phyloP scores from a whole-genome alignment of 306 rosid species.

The Urtica urens region DNA sequence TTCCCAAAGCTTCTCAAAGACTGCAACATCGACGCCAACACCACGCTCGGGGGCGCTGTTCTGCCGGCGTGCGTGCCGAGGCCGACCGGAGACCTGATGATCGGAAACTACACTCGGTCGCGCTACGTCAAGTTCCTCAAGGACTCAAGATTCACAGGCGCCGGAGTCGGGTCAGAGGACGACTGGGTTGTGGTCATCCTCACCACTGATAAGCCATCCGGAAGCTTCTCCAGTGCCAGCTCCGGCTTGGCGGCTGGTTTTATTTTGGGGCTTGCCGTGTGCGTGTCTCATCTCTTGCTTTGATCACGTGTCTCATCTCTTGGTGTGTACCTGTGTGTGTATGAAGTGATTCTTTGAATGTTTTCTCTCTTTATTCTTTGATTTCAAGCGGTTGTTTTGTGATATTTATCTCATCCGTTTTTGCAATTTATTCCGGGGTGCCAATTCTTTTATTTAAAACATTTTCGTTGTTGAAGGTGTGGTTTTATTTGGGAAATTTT shows the following conservation, averaged over 20 bases:
- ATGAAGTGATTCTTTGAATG: too few relatives aligned
- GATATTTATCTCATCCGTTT: too few relatives aligned
- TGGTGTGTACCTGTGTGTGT: too few relatives aligned
- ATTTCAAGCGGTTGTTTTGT: too few relatives aligned
- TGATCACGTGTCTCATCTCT: too few relatives aligned
- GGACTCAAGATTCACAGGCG: slow-evolving; percentile 25
- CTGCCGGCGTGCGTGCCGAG: slow-evolving; percentile 49
- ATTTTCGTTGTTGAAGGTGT: too few relatives aligned
- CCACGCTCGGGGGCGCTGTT: slow-evolving; percentile 34
- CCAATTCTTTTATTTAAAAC: too few relatives aligned
- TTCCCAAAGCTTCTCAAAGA: slow-evolving; percentile 8
- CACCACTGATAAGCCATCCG: slow-evolving; percentile 29
- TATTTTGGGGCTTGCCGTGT: slow-evolving; percentile 1
- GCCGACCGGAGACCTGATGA: slow-evolving; percentile 12
- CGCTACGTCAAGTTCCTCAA: slow-evolving; percentile 25
- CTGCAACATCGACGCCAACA: slow-evolving; percentile 40
- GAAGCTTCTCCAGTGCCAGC: slow-evolving; percentile 35
- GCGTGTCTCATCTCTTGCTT: too few relatives aligned
- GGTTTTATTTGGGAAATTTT: too few relatives aligned
- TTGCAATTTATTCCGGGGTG: too few relatives aligned
- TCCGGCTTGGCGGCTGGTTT: slow-evolving; percentile 12
- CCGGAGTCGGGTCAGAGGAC: slow-evolving; percentile 42
- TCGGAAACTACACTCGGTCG: slow-evolving; percentile 29
- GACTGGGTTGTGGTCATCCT: slow-evolving; percentile 55
- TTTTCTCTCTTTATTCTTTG: too few relatives aligned